These are phyloP conservation scores for Auriscalpium vulgare DNA, from an alignment of 768 basidiomycete genomes.

Conservation along the genomic window DNA sequence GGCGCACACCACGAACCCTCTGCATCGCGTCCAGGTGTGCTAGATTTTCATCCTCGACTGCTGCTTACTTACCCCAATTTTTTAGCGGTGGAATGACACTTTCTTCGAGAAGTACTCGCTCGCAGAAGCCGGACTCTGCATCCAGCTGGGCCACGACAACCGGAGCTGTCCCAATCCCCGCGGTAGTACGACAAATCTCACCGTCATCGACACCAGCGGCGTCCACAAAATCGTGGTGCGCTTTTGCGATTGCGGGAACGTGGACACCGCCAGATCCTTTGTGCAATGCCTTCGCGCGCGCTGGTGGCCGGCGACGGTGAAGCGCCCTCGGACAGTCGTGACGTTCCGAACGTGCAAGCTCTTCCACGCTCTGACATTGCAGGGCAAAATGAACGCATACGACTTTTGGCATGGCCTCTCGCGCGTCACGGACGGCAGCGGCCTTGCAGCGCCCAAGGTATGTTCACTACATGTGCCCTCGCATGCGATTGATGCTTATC, in stretches of 20 bases:
- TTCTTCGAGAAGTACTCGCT: background rate
- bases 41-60: too few species aligned
- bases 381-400: background rate
- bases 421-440: background rate
- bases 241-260: background rate
- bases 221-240: background rate
- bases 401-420: background rate
- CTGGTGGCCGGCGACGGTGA: background rate
- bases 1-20: background rate
- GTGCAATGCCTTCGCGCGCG: background rate
- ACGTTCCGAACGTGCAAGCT: background rate
- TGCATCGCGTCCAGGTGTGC: background rate
- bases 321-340: background rate
- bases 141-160: background rate
- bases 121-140: background rate
- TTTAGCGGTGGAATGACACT: background rate
- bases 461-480: background rate
- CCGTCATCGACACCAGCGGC: background rate
- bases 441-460: slow-evolving; percentile 8
- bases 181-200: background rate
- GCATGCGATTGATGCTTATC: too few species aligned
- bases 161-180: background rate
- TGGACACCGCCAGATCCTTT: background rate
- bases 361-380: background rate
- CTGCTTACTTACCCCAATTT: background rate